Percentiles rank a stretch among this genome's conserved stretches.
phyloP scores from a whole-genome alignment of 2,329 filamentous ascomycete genomes.

The Clonostachys solani region DNA sequence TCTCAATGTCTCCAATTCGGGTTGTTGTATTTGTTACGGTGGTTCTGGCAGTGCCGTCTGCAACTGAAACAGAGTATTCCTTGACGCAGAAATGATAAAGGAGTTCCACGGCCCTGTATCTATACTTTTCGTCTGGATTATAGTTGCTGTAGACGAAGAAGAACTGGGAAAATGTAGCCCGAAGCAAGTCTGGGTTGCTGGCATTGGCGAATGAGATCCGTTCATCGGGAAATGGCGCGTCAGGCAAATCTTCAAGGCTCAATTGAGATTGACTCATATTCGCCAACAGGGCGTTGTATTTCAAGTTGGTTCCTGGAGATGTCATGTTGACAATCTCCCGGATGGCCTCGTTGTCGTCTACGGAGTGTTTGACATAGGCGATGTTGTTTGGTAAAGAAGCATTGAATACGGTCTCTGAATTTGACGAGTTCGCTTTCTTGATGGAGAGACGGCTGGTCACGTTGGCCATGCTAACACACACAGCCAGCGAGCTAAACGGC shows the following conservation, averaged over 20 bases:
- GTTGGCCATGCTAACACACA: constrained; percentile 3
- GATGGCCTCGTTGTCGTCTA: not conserved
- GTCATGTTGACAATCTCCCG: constrained; percentile 1
- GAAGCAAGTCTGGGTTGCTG: not conserved
- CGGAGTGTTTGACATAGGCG: not conserved
- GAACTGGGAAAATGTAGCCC: constrained; percentile 2
- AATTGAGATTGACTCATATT: not conserved
- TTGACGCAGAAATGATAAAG: constrained; percentile 8
- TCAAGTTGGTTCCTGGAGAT: not conserved
- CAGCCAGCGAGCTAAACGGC: constrained; percentile 1
- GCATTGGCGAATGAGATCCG: constrained; percentile 1
- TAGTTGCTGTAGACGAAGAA: constrained; percentile 2
- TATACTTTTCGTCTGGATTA: not conserved
- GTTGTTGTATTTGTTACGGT: not conserved
- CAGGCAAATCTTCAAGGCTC: not conserved
- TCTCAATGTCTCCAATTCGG: not conserved
- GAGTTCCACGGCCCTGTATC: constrained; percentile 5
- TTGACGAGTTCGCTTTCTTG: not conserved
- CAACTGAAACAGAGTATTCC: constrained; percentile 4
- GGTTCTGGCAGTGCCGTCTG: not conserved
- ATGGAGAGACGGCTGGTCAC: constrained; percentile 1
- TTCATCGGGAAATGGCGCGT: not conserved
- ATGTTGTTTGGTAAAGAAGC: not conserved
- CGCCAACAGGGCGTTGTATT: not conserved
- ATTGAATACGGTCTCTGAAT: not conserved